These are phyloP conservation scores for Capsicum baccatum DNA, from an alignment of 257 asterid species.

Conservation along the genomic window DNA sequence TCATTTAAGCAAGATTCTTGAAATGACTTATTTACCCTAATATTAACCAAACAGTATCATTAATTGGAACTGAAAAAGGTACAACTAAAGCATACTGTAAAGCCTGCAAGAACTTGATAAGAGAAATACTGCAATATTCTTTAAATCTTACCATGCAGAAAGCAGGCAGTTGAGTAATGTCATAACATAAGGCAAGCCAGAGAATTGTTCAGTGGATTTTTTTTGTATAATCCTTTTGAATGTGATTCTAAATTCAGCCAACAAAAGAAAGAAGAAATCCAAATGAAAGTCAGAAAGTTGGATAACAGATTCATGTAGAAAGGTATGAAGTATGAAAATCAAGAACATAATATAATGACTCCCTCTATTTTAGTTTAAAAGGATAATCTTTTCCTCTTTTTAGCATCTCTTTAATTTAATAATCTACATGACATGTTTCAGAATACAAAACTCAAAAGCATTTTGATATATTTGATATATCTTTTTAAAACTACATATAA, in stretches of 20 bases:
- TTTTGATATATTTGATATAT: too few relatives aligned
- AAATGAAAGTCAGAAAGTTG: neutral
- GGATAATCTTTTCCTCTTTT: too few relatives aligned
- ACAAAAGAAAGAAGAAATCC: neutral
- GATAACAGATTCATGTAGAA: neutral
- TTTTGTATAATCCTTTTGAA: slow-evolving; percentile 69
- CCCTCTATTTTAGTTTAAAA: too few relatives aligned
- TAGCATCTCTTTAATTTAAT: too few relatives aligned
- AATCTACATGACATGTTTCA: too few relatives aligned
- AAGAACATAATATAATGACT: too few relatives aligned
- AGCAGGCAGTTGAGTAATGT: slow-evolving; percentile 89
- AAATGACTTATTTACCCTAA: neutral
- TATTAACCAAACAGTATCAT: neutral
- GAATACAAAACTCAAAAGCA: too few relatives aligned
- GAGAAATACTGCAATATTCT: neutral
- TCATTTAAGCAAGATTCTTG: neutral
- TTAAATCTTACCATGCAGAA: slow-evolving; percentile 61
- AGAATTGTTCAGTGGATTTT: slow-evolving; percentile 72
- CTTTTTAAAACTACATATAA: too few relatives aligned
- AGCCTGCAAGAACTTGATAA: neutral
- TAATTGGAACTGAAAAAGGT: neutral
- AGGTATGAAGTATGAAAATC: neutral
- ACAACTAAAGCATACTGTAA: neutral
- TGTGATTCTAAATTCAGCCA: slow-evolving; percentile 58
- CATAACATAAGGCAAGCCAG: slow-evolving; percentile 87